phyloP scores from a whole-genome alignment of 805 yeast genomes.

The Ogataea degrootiae region DNA sequence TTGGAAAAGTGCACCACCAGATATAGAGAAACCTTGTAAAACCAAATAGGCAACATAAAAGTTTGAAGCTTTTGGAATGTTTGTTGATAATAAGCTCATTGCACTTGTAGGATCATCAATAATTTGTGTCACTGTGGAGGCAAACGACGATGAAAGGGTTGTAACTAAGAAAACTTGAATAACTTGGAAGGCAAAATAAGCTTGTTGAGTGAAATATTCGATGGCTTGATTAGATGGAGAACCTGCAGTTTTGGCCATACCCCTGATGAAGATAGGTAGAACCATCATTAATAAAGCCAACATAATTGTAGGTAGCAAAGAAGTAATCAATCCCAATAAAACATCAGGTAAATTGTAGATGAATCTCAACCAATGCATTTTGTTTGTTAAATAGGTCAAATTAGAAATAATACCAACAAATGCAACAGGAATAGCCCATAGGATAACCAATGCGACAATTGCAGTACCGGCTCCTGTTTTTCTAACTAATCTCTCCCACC shows the following conservation, averaged over 20 bases:
- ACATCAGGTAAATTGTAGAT: slow-evolving; percentile 50
- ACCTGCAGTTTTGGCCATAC: slow-evolving; percentile 59
- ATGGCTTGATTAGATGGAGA: slow-evolving; percentile 50
- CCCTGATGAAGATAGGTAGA: slow-evolving; percentile 60
- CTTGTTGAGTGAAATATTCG: slow-evolving; percentile 61
- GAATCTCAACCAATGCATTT: slow-evolving; percentile 49
- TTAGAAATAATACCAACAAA: slow-evolving; percentile 74
- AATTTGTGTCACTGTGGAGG: slow-evolving; percentile 61
- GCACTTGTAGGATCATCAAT: slow-evolving; percentile 54
- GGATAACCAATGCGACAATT: slow-evolving; percentile 48
- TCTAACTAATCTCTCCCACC: slow-evolving; percentile 73
- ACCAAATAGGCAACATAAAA: slow-evolving; percentile 65
- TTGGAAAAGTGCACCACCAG: slow-evolving; percentile 65
- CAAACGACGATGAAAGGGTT: slow-evolving; percentile 66
- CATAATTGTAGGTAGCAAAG: slow-evolving; percentile 63
- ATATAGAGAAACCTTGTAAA: slow-evolving; percentile 61
- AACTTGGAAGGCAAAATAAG: slow-evolving; percentile 66
- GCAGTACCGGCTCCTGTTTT: slow-evolving; percentile 46
- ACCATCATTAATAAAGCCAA: slow-evolving; percentile 62
- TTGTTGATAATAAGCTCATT: slow-evolving; percentile 55
- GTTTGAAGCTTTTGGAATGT: slow-evolving; percentile 69
- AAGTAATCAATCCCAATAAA: slow-evolving; percentile 61
- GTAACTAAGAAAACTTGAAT: slow-evolving; percentile 69
- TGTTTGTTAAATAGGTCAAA: slow-evolving; percentile 55
- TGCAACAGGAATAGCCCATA: slow-evolving; percentile 79